Conservation (phyloP, 495 filamentous ascomycete species). For the Elasticomyces elasticus region DNA sequence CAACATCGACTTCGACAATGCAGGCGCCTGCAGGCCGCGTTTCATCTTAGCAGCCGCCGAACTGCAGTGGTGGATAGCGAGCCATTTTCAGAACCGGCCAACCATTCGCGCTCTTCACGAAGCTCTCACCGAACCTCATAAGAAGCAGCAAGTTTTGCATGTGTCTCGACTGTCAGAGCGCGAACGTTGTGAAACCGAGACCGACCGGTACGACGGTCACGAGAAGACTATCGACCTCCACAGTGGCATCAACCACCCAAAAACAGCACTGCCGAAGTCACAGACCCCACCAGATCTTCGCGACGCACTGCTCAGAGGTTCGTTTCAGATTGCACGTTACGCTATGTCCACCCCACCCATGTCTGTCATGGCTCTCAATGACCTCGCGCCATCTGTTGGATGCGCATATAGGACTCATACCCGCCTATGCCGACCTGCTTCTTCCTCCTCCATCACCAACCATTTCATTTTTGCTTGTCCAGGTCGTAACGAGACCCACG, state of each 20-base stretch:
- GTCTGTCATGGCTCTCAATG: slow-evolving; percentile 9
- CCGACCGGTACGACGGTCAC: neutral
- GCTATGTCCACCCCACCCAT: slow-evolving; percentile 2
- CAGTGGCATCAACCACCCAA: neutral
- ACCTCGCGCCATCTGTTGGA: neutral
- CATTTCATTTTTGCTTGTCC: slow-evolving; percentile 1
- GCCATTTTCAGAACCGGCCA: slow-evolving; percentile 11
- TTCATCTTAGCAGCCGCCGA: slow-evolving; percentile 19
- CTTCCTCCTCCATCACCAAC: slow-evolving; percentile 11
- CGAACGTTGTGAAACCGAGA: slow-evolving; percentile 3
- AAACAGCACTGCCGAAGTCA: slow-evolving; percentile 2
- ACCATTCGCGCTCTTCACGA: neutral
- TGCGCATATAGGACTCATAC: slow-evolving; percentile 17
- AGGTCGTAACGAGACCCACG: slow-evolving; percentile 21
- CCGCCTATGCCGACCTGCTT: neutral
- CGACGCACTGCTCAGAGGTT: slow-evolving; percentile 17
- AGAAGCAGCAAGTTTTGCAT: slow-evolving; percentile 1
- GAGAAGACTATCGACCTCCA: neutral
- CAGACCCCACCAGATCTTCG: neutral
- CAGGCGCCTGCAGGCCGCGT: neutral
- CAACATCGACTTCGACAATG: neutral
- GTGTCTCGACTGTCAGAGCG: neutral
- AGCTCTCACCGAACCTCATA: neutral
- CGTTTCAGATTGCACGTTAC: slow-evolving; percentile 14
- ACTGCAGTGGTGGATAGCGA: slow-evolving; percentile 3